Base-by-base conservation (phyloP, 140 eudicot genomes). In the Anethum foeniculum region DNA sequence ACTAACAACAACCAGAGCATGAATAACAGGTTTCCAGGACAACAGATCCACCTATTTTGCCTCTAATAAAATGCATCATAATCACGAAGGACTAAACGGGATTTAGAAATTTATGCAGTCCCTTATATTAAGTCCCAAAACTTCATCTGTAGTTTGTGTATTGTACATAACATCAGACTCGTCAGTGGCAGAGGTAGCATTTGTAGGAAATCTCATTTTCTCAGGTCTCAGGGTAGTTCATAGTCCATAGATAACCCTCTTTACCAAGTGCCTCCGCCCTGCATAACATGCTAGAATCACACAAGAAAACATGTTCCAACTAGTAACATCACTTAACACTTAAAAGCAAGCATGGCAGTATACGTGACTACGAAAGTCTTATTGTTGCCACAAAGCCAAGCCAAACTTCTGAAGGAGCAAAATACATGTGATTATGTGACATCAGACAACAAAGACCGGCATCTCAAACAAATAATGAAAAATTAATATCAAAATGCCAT, bases 371-470 rank as follows among this genome's bases (percentile, higher is more conserved):
- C n/a, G 13, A 9, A 54, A n/a, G 25, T 16, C 64, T 72, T 83
- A 86, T 81, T 73, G 84, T 71, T 81, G 85, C 68, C 81, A 83
- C 23, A 80, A 81, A 21, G 60, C 83, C 83, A 32, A 86, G 79
- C 65, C 79, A 85, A 32, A 86, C 87, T 67, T 86, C 87, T 38
- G 85, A 87, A 64, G 90, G 87, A 36, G 87, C 83, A 62, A 56
- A 56, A 27, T 56, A 56, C 0, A 13, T 28, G 60, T 28, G 18
- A 25, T 16, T 67, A 25, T 13, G 36, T 28, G 78, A 23, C 32
- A 67, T 38, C 47, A 56, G 36, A 44, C 34, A 8, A 10, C 7
- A 36, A 34, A 71, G 16, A 27, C 71, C 14, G 11, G 1, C 28
- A 48, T 13, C 34, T 8, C 32, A 75, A 44, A 32, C 43, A 25